Base-by-base conservation (phyloP, 768 basidiomycete genomes). In the Agaricus subrufescens region DNA sequence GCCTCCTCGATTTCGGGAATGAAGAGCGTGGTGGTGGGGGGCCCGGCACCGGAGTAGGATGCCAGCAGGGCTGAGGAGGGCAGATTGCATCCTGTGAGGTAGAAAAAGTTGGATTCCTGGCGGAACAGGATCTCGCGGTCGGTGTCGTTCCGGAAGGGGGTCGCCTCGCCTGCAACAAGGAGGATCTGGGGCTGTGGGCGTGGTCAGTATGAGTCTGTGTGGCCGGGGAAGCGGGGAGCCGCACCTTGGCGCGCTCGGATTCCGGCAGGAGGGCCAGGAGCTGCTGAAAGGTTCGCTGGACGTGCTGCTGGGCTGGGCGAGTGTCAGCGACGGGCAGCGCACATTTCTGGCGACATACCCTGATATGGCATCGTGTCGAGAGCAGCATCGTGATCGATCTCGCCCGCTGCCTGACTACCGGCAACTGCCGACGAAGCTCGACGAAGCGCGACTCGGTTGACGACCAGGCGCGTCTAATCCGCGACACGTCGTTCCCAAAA, bases 61-160 rank as follows among this genome's bases (percentile, higher is more conserved):
- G 89, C 71, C 19, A 94, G 70, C 11, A 94, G 69, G 60, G 82
- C 83, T 1, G 89, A 86, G 0, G 79, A 78, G 0, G 93, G 89
- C 3, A 92, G 77, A 46, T 76, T 73, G 70, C 89, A 93, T 51
- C 91, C 94, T 0, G 90, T 82, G 14, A 96, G 76, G 67, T 93
- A 96, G 71, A 81, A 86, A 67, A 96, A 96, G 71, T 96, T 96
- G 63, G 87, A 87, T 69, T 94, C 92, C 58, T 74, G 73, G 44
- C 69, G 70, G 61, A 92, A 91, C 3, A 75, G 66, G 43, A 91
- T 71, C 70, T 93, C 91, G 31, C 91, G 80, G 66, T 95, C 92
- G 10, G 93, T 94, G 66, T 94, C 92, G 66, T 91, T 83, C 59
- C 91, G 75, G 65, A 75, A 91, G 0, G 77, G 73, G 2, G 80